These are phyloP conservation scores for Wickerhamiella spandovensis DNA, from an alignment of 805 yeast genomes.

Conservation along the genomic window DNA sequence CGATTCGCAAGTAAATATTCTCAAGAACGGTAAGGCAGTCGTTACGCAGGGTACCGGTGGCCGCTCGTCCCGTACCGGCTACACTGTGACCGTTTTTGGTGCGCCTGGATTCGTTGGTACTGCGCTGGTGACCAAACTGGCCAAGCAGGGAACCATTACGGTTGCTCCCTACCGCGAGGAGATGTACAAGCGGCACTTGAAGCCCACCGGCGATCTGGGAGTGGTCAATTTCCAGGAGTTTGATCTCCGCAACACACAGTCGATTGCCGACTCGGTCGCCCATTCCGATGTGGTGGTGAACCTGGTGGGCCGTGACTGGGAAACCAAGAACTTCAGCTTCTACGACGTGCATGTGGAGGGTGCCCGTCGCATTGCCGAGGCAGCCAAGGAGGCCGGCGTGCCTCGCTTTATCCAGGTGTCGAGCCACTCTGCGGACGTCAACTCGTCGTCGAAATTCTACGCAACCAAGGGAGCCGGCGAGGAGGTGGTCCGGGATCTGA, in stretches of 20 bases:
- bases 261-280: constrained; percentile 64
- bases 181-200: constrained; percentile 60
- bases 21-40: constrained; percentile 62
- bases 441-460: constrained; percentile 55
- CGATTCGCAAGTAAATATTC: constrained; percentile 45
- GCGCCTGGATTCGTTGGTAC: constrained; percentile 70
- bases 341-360: constrained; percentile 75
- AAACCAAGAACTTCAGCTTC: constrained; percentile 69
- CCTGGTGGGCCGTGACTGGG: constrained; percentile 60
- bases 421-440: constrained; percentile 57
- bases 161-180: constrained; percentile 76
- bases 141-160: constrained; percentile 67
- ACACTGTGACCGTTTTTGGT: constrained; percentile 81
- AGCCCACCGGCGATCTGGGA: constrained; percentile 76
- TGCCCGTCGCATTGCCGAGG: constrained; percentile 62
- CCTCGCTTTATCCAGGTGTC: constrained; percentile 71
- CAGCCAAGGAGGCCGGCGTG: constrained; percentile 54
- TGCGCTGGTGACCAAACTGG: constrained; percentile 55
- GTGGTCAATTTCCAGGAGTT: constrained; percentile 75
- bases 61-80: constrained; percentile 69
- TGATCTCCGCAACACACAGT: constrained; percentile 63
- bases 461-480: constrained; percentile 75
- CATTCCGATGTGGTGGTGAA: constrained; percentile 75
- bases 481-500: constrained; percentile 47
- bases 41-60: constrained; percentile 68